Conservation (phyloP, 495 filamentous ascomycete species). For the Penicillium riverlandense region DNA sequence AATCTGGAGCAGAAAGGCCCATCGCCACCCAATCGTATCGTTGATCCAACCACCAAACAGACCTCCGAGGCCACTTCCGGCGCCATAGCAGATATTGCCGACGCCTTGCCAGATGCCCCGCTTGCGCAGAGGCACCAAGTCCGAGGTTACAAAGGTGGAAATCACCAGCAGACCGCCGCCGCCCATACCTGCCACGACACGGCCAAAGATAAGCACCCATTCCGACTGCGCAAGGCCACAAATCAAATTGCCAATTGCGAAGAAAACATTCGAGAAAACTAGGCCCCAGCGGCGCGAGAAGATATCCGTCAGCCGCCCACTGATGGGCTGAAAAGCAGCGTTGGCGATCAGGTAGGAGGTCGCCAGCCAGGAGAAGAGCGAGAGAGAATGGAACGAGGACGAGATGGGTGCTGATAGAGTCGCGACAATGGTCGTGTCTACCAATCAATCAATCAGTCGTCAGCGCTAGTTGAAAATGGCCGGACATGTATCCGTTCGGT, state of each 20-base stretch:
- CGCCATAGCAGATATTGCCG: conserved; percentile 72
- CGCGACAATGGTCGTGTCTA: conserved; percentile 76
- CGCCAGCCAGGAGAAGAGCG: conserved; percentile 85
- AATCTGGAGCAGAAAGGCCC: conserved; percentile 77
- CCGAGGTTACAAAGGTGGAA: conserved; percentile 71
- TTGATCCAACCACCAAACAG: conserved; percentile 76
- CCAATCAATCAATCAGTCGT: conserved; percentile 1
- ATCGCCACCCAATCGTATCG: conserved; percentile 67
- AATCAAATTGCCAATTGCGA: conserved; percentile 74
- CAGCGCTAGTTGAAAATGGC: no score
- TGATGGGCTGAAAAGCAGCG: conserved; percentile 78
- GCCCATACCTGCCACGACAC: conserved; percentile 77
- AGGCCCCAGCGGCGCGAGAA: conserved; percentile 73
- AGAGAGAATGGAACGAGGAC: conserved; percentile 73
- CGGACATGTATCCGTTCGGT: no score
- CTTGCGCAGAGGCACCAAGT: conserved; percentile 75
- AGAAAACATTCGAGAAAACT: conserved; percentile 72
- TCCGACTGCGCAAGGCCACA: conserved; percentile 72
- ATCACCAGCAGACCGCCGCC: conserved; percentile 81
- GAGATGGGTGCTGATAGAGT: conserved; percentile 83
- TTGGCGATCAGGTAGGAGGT: conserved; percentile 87
- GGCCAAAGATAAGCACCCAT: conserved; percentile 67
- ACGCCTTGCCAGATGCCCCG: conserved; percentile 82
- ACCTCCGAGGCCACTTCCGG: conserved; percentile 53
- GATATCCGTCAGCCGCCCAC: conserved; percentile 83